These are phyloP conservation scores for Kodamaea kaohsiungensis DNA, from an alignment of 805 yeast species.

Conservation along the genomic window DNA sequence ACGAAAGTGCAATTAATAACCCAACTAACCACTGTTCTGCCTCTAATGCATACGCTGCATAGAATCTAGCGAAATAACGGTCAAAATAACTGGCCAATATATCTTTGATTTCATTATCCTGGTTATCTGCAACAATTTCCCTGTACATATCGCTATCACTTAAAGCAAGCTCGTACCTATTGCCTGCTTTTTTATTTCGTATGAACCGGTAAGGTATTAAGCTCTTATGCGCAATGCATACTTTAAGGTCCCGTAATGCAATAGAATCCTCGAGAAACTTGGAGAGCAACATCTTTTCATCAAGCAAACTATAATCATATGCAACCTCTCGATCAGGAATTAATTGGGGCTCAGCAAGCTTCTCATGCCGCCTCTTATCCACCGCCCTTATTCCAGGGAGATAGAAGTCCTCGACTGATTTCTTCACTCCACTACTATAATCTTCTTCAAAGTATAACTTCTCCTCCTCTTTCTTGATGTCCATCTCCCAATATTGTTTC, in stretches of 20 bases:
- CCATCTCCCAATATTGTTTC: conserved; percentile 4
- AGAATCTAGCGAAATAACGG: conserved; percentile 16
- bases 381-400: not conserved
- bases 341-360: not conserved
- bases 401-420: not conserved
- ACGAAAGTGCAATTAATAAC: conserved; percentile 11
- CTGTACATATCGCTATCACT: conserved; percentile 3
- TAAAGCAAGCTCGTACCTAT: conserved; percentile 9
- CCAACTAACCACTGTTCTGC: conserved; percentile 16
- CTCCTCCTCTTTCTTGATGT: not conserved
- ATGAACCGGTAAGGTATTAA: conserved; percentile 11
- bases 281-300: conserved; percentile 9
- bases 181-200: not conserved
- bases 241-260: conserved; percentile 11
- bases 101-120: conserved; percentile 10
- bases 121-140: conserved; percentile 4
- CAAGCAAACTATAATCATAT: conserved; percentile 8
- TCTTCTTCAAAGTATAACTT: not conserved
- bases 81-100: conserved; percentile 13
- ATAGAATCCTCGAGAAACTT: conserved; percentile 11
- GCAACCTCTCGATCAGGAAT: conserved; percentile 9
- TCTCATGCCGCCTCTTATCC: not conserved
- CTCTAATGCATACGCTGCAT: conserved; percentile 9
- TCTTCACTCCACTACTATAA: not conserved
- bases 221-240: conserved; percentile 13